Conservation (phyloP, 1,284 basidiomycete genomes). For the Malassezia sympodialis region DNA sequence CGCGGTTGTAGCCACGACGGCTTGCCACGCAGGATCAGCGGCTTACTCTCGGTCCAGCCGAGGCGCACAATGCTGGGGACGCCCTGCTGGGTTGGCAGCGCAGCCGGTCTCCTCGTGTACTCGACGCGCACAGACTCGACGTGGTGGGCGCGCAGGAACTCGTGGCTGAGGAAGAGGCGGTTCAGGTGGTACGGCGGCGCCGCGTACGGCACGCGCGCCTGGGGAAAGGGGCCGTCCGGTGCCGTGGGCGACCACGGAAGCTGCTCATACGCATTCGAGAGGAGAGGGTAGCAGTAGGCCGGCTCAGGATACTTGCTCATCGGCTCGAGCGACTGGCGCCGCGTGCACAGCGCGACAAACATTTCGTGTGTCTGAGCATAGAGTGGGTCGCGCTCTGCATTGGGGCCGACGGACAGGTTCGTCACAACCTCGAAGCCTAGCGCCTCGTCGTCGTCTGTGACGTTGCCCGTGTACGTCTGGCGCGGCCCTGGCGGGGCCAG, state of each 20-base stretch:
- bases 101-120: constrained; percentile 2
- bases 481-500: constrained; percentile 8
- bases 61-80: constrained; percentile 21
- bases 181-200: constrained; percentile 22
- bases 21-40: neutral
- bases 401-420: constrained; percentile 30
- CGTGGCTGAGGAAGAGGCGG: constrained; percentile 23
- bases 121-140: constrained; percentile 30
- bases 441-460: constrained; percentile 7
- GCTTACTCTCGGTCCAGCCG: constrained; percentile 22
- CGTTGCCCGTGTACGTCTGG: neutral
- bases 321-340: neutral
- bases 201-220: constrained; percentile 24
- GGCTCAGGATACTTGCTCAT: neutral
- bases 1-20: constrained; percentile 1
- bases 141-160: constrained; percentile 18
- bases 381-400: constrained; percentile 17
- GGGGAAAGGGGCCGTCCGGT: constrained; percentile 17
- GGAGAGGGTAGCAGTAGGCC: constrained; percentile 10
- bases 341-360: constrained; percentile 21
- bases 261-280: constrained; percentile 10
- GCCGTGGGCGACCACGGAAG: constrained; percentile 17
- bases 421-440: constrained; percentile 34
- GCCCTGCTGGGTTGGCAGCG: constrained; percentile 8
- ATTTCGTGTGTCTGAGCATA: constrained; percentile 25